Conservation (phyloP, 208 protist species). For the Spongospora subterranea region DNA sequence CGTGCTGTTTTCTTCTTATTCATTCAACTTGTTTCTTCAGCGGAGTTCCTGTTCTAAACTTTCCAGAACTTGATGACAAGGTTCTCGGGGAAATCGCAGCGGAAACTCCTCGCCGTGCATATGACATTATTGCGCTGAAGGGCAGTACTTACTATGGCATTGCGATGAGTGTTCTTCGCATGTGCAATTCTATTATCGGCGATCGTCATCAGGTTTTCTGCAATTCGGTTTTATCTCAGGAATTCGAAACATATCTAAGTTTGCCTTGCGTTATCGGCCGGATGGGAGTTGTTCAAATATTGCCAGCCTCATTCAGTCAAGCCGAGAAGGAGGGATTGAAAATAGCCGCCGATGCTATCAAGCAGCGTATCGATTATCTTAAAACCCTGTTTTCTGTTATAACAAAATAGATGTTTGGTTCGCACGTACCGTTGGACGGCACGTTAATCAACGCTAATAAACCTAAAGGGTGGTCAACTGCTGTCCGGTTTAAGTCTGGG, state of each 20-base stretch:
- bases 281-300: neutral
- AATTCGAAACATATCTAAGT: neutral
- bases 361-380: neutral
- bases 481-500: too few relatives aligned
- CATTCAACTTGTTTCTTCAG: neutral
- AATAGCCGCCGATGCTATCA: neutral
- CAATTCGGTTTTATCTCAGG: neutral
- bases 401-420: neutral
- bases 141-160: slow-evolving; percentile 52
- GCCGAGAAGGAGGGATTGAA: neutral
- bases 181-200: neutral
- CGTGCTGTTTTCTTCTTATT: neutral
- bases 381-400: neutral
- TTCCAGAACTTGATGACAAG: neutral
- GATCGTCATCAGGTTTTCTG: neutral
- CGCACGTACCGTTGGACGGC: too few relatives aligned
- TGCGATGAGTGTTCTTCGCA: neutral
- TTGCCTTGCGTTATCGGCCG: slow-evolving; percentile 29
- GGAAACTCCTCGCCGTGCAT: neutral
- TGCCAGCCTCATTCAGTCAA: neutral
- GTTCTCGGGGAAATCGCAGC: neutral
- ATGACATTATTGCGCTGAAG: slow-evolving; percentile 40
- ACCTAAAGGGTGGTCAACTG: too few relatives aligned
- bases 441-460: too few relatives aligned
- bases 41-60: neutral